Evolutionary conservation across 192 early-diverging fungal species (phyloP).

Genomic region (Backusella westeae): DNA sequence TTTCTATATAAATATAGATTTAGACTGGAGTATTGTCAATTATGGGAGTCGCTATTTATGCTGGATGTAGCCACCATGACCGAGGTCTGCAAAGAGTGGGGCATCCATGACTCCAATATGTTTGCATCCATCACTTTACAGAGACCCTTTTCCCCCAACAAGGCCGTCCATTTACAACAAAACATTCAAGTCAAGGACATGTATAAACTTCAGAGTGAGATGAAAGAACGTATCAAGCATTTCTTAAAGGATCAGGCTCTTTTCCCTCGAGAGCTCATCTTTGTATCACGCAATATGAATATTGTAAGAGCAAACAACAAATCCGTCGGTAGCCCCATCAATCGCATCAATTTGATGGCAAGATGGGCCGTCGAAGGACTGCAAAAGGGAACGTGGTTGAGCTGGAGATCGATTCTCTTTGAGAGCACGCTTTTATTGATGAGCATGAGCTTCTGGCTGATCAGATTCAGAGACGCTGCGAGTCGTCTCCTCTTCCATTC

Average conservation of each 20-base stretch:
- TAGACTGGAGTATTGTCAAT: conserved; percentile 71
- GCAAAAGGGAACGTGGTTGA: conserved; percentile 9
- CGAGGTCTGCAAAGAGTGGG: conserved; percentile 72
- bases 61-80: conserved; percentile 60
- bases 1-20: conserved; percentile 42
- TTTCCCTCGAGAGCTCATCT: conserved; percentile 88
- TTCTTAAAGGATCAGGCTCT: conserved; percentile 68
- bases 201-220: conserved; percentile 71
- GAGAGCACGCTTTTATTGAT: conserved; percentile 56
- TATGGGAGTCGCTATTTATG: conserved; percentile 85
- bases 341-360: conserved; percentile 85
- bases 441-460: conserved; percentile 58
- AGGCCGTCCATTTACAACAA: conserved; percentile 37
- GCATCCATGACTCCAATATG: conserved; percentile 60
- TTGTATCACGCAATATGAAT: conserved; percentile 88
- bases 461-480: conserved; percentile 39
- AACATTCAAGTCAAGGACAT: conserved; percentile 48
- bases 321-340: conserved; percentile 79
- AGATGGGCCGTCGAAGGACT: conserved; percentile 68
- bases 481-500: conserved; percentile 36
- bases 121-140: conserved; percentile 68
- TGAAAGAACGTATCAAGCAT: conserved; percentile 68
- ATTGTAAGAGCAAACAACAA: conserved; percentile 86
- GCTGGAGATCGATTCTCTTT: conserved; percentile 41
- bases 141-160: conserved; percentile 59